Percentiles rank a stretch among this genome's conserved stretches.
Conservation (phyloP, 441 rosid genomes). For the Geranium incanum region DNA sequence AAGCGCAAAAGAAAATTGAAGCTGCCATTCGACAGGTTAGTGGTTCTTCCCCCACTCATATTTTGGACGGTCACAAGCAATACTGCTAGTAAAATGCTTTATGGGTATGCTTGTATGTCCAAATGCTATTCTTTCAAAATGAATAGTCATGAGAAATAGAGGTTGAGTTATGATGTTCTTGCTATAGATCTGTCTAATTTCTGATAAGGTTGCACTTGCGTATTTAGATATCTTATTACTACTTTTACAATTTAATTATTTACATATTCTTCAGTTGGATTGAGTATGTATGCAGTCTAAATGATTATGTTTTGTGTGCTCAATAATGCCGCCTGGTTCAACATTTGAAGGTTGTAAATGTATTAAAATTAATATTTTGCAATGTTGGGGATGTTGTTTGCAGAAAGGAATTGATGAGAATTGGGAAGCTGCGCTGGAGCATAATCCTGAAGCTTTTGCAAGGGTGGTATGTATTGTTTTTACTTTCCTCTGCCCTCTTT, state of each 20-base stretch:
- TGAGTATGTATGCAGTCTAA: not conserved
- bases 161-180: not conserved
- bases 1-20: conserved; percentile 94
- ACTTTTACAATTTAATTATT: not conserved
- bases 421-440: conserved; percentile 95
- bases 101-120: not conserved
- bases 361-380: conserved; percentile 11
- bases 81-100: not conserved
- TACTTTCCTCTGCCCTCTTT: conserved; percentile 13
- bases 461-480: conserved; percentile 74
- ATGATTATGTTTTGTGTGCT: not conserved
- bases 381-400: conserved; percentile 22
- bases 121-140: not conserved
- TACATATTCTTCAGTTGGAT: not conserved
- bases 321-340: not conserved
- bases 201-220: not conserved
- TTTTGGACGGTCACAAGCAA: not conserved
- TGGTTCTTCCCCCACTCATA: conserved; percentile 11
- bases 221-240: not conserved
- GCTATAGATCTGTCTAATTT: not conserved
- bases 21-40: conserved; percentile 91
- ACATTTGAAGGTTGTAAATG: not conserved
- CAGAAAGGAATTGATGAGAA: conserved; percentile 99
- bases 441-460: conserved; percentile 97
- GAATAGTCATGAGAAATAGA: not conserved